Evolutionary conservation across 192 early-diverging fungal species (phyloP).

Genomic region (Paraglomus occultum): DNA sequence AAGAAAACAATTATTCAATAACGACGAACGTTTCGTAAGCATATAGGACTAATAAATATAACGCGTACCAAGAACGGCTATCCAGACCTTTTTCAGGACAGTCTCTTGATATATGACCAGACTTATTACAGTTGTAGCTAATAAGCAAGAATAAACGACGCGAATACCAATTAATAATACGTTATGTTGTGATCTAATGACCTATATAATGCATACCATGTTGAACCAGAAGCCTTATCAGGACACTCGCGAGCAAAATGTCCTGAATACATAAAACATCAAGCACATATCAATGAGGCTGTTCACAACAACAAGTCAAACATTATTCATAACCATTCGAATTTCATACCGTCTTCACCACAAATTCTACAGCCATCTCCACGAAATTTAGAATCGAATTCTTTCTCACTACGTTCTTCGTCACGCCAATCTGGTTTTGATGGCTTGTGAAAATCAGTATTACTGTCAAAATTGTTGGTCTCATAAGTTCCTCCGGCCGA

Average conservation of each 20-base stretch:
- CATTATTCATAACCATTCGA: neutral
- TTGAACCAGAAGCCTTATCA: neutral
- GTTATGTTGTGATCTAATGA: no score
- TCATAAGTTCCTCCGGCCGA: no score
- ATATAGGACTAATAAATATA: no score
- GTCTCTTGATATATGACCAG: constrained; percentile 4
- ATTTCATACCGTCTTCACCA: neutral
- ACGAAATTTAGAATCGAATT: neutral
- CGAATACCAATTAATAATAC: neutral
- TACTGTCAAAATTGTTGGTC: no score
- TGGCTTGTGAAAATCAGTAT: no score
- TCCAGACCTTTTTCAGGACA: constrained; percentile 10
- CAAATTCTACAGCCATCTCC: neutral
- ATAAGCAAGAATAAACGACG: neutral
- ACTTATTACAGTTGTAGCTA: constrained; percentile 4
- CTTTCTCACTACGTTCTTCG: no score
- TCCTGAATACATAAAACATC: neutral
- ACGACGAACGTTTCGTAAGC: no score
- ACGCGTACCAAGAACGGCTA: neutral
- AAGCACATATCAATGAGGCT: neutral
- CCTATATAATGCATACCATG: no score
- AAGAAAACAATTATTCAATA: no score
- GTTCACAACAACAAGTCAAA: neutral
- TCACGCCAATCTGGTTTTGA: no score
- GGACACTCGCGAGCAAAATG: neutral